Evolutionary conservation across 352 stramenopile species (phyloP).

Genomic region (Pythium phragmitis): DNA sequence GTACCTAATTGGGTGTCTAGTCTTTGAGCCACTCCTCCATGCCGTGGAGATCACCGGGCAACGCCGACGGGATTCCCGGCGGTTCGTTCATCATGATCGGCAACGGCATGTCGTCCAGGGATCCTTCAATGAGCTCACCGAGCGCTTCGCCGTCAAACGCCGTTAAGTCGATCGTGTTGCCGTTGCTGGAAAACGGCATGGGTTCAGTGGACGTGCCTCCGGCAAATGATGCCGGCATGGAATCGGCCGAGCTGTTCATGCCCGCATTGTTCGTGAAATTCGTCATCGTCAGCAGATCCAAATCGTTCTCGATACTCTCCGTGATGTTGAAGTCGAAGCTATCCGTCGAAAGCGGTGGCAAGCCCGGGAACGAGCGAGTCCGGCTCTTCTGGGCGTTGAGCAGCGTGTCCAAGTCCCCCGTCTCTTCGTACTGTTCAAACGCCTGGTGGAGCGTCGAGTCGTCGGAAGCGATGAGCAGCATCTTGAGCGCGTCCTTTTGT

Average conservation of each 20-base stretch:
- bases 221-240: slow-evolving; percentile 7
- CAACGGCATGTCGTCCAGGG: slow-evolving; percentile 60
- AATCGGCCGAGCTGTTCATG: slow-evolving; percentile 18
- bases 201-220: slow-evolving; percentile 30
- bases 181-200: slow-evolving; percentile 37
- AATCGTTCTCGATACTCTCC: slow-evolving; percentile 76
- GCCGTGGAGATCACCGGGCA: slow-evolving; percentile 68
- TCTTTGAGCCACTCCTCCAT: slow-evolving; percentile 84
- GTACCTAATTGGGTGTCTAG: slow-evolving; percentile 32
- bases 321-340: slow-evolving; percentile 78
- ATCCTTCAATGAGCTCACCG: slow-evolving; percentile 51
- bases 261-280: slow-evolving; percentile 40
- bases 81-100: slow-evolving; percentile 61
- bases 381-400: slow-evolving; percentile 62
- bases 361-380: slow-evolving; percentile 60
- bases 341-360: slow-evolving; percentile 58
- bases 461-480: slow-evolving; percentile 75
- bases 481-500: slow-evolving; percentile 81
- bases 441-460: slow-evolving; percentile 67
- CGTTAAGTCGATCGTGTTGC: slow-evolving; percentile 29
- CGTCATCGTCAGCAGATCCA: slow-evolving; percentile 74
- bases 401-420: slow-evolving; percentile 68
- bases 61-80: slow-evolving; percentile 40
- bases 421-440: slow-evolving; percentile 82
- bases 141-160: slow-evolving; percentile 34